Conservation (phyloP, 352 stramenopile genomes). For the Pythium aphanidermatum region DNA sequence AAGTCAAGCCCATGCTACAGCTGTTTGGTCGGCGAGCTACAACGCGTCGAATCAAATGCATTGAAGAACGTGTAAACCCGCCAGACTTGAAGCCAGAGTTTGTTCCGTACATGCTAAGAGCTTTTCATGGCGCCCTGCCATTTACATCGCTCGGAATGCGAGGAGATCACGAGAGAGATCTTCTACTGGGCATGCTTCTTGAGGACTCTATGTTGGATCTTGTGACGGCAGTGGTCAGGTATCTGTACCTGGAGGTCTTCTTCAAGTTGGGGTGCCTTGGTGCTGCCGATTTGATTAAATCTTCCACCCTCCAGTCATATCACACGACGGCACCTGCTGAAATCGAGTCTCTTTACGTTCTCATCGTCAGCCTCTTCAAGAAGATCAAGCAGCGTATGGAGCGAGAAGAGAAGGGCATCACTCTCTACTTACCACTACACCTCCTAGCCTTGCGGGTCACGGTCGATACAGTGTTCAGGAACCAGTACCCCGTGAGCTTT, state of each 20-base stretch:
- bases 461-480: slow-evolving; percentile 53
- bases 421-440: slow-evolving; percentile 41
- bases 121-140: slow-evolving; percentile 41
- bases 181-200: slow-evolving; percentile 25
- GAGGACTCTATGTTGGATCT: slow-evolving; percentile 28
- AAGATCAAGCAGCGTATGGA: slow-evolving; percentile 19
- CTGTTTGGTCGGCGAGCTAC: slow-evolving; percentile 29
- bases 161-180: slow-evolving; percentile 19
- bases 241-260: slow-evolving; percentile 44
- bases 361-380: slow-evolving; percentile 29
- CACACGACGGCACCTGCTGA: slow-evolving; percentile 15
- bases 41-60: slow-evolving; percentile 34
- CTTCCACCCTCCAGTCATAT: slow-evolving; percentile 11
- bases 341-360: slow-evolving; percentile 41
- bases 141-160: slow-evolving; percentile 37
- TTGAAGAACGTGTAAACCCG: slow-evolving; percentile 31
- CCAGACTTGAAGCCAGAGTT: slow-evolving; percentile 25
- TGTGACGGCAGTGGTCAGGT: slow-evolving; percentile 24
- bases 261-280: slow-evolving; percentile 26
- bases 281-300: slow-evolving; percentile 13
- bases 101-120: slow-evolving; percentile 35
- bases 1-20: slow-evolving; percentile 16
- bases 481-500: slow-evolving; percentile 59
- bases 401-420: slow-evolving; percentile 22
- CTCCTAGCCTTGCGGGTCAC: slow-evolving; percentile 54